These are phyloP conservation scores for Hymenoscyphus fraxineus DNA, from an alignment of 2,329 filamentous ascomycete species.

Conservation along the genomic window DNA sequence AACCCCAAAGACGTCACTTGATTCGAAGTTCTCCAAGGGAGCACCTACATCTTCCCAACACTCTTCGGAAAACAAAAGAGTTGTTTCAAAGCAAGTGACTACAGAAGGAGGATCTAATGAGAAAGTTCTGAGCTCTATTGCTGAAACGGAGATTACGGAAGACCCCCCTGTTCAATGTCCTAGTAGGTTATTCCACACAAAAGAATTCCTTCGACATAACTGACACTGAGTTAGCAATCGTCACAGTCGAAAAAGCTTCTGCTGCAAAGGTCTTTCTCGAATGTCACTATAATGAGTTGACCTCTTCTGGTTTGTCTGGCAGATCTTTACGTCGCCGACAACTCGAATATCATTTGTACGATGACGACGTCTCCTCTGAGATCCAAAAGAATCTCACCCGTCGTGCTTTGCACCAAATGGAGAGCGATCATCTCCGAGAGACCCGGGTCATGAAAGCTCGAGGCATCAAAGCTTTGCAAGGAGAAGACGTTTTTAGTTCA, in stretches of 20 bases:
- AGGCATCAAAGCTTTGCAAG: constrained; percentile 38
- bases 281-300: constrained; percentile 72
- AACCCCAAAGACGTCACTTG: constrained; percentile 36
- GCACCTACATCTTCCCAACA: constrained; percentile 21
- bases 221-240: constrained; percentile 25
- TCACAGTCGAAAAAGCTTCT: constrained; percentile 72
- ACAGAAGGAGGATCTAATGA: constrained; percentile 25
- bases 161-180: constrained; percentile 24
- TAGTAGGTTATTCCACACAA: constrained; percentile 22
- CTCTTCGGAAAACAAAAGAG: constrained; percentile 32
- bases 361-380: constrained; percentile 34
- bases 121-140: constrained; percentile 29
- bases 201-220: background rate
- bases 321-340: constrained; percentile 58
- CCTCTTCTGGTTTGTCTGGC: constrained; percentile 51
- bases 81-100: constrained; percentile 16
- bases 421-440: constrained; percentile 73
- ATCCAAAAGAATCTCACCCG: constrained; percentile 53
- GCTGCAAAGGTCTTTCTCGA: constrained; percentile 85
- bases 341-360: constrained; percentile 61
- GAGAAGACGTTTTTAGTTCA: constrained; percentile 49
- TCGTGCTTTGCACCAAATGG: constrained; percentile 59
- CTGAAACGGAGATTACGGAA: constrained; percentile 26
- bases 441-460: constrained; percentile 65
- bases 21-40: constrained; percentile 39